These are phyloP conservation scores for Penicillium olsonii DNA, from an alignment of 2,329 filamentous ascomycete genomes.

Conservation along the genomic window DNA sequence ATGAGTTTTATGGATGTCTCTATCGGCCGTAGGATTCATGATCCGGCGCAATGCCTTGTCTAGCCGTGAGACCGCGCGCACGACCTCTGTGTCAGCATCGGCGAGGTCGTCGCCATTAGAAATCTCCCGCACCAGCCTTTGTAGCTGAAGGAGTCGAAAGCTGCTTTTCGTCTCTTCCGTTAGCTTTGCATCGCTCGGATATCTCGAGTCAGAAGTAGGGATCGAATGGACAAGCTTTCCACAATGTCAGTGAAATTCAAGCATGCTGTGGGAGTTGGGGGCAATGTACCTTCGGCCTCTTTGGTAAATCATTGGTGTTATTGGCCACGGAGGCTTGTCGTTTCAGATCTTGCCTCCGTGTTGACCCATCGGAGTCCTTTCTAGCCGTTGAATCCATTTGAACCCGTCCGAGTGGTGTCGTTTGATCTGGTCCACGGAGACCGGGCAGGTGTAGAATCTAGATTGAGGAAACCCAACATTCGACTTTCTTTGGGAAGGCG, in stretches of 20 bases:
- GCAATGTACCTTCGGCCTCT: slow-evolving; percentile 7
- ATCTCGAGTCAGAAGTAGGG: not conserved
- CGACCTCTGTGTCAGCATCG: slow-evolving; percentile 18
- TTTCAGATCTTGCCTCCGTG: not conserved
- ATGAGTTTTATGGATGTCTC: not conserved
- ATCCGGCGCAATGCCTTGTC: slow-evolving; percentile 19
- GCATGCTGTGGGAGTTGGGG: too few relatives aligned
- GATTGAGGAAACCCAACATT: not conserved
- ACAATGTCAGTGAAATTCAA: not conserved
- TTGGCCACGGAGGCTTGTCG: not conserved
- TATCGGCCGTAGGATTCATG: not conserved
- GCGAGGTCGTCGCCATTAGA: slow-evolving; percentile 17
- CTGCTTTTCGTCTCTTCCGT: slow-evolving; percentile 6
- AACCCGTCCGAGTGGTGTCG: too few relatives aligned
- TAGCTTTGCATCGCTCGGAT: not conserved
- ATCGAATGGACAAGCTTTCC: not conserved
- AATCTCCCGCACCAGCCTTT: slow-evolving; percentile 25
- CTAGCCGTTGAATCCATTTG: not conserved
- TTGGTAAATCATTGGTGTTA: not conserved
- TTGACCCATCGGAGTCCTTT: not conserved
- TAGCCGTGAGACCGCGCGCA: slow-evolving; percentile 22
- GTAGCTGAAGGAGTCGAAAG: slow-evolving; percentile 21
- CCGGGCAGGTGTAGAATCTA: too few relatives aligned
- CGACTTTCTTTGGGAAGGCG: not conserved
- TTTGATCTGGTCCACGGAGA: too few relatives aligned